Conservation (phyloP, 805 yeast genomes). For the Teunomyces pallodes region DNA sequence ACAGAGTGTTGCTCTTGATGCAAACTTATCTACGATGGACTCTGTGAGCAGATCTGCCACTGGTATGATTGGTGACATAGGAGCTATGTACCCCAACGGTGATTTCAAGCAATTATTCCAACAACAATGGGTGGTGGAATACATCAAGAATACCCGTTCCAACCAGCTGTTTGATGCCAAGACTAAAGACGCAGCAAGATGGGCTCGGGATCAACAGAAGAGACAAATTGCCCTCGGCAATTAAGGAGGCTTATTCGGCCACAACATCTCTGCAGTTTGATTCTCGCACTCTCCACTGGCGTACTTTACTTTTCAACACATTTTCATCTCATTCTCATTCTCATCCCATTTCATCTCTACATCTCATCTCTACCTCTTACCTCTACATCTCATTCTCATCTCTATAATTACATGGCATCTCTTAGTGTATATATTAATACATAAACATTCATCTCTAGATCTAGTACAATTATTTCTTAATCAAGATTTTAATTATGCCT, state of each 20-base stretch:
- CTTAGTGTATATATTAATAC: background rate
- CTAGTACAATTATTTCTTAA: background rate
- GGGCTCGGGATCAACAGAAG: conserved; percentile 91
- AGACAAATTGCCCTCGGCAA: conserved; percentile 22
- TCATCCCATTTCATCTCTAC: conserved; percentile 8
- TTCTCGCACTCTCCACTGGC: background rate
- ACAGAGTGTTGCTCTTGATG: conserved; percentile 56
- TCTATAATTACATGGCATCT: conserved; percentile 8
- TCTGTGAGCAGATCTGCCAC: conserved; percentile 77
- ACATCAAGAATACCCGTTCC: conserved; percentile 70
- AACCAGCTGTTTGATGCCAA: conserved; percentile 58
- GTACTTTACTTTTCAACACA: background rate
- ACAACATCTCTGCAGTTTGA: conserved; percentile 2
- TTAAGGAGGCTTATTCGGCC: background rate
- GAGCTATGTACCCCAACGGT: conserved; percentile 80
- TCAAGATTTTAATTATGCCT: background rate
- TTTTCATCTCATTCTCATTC: conserved; percentile 8
- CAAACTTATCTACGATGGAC: conserved; percentile 60
- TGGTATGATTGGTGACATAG: conserved; percentile 91
- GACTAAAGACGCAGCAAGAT: conserved; percentile 90
- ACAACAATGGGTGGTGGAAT: conserved; percentile 76
- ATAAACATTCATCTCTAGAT: conserved; percentile 7
- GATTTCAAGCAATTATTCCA: conserved; percentile 62
- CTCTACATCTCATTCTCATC: conserved; percentile 9
- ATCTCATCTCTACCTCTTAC: conserved; percentile 8